Evolutionary conservation across 2,329 filamentous ascomycete genomes (phyloP).

Genomic region (Talaromyces piceae): DNA sequence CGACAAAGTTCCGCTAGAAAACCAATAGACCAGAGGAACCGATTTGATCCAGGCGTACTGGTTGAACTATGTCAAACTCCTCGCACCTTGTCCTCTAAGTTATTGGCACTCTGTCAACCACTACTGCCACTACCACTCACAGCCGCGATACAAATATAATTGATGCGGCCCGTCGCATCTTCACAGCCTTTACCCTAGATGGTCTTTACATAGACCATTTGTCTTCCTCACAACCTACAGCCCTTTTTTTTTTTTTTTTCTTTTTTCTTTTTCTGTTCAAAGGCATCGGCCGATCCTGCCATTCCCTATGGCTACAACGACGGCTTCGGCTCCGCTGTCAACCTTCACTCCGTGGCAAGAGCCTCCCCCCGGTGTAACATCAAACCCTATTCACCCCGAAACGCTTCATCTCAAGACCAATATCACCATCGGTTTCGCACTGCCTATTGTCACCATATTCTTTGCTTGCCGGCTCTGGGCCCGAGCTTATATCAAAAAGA

Average conservation of each 20-base stretch:
- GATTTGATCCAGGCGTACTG: neutral
- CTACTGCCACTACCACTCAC: neutral
- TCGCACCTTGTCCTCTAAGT: neutral
- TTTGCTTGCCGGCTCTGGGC: constrained; percentile 6
- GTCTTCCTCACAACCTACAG: neutral
- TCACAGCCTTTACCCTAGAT: neutral
- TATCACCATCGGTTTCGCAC: constrained; percentile 9
- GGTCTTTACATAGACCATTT: neutral
- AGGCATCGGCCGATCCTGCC: neutral
- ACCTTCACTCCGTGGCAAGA: constrained; percentile 8
- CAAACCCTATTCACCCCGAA: constrained; percentile 6
- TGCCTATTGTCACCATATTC: constrained; percentile 5
- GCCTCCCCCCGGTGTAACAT: constrained; percentile 6
- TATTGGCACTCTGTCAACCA: neutral
- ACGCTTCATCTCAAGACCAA: constrained; percentile 6
- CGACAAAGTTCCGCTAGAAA: neutral
- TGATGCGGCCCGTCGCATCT: neutral
- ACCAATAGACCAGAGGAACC: neutral
- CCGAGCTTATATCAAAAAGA: constrained; percentile 5
- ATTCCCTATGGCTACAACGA: constrained; percentile 6
- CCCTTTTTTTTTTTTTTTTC: neutral
- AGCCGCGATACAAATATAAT: neutral
- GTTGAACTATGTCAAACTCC: neutral
- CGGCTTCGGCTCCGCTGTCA: neutral
- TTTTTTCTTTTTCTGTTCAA: too few species aligned